Base-by-base conservation (phyloP, 2,329 filamentous ascomycete species). In the Calonectria honghensis region DNA sequence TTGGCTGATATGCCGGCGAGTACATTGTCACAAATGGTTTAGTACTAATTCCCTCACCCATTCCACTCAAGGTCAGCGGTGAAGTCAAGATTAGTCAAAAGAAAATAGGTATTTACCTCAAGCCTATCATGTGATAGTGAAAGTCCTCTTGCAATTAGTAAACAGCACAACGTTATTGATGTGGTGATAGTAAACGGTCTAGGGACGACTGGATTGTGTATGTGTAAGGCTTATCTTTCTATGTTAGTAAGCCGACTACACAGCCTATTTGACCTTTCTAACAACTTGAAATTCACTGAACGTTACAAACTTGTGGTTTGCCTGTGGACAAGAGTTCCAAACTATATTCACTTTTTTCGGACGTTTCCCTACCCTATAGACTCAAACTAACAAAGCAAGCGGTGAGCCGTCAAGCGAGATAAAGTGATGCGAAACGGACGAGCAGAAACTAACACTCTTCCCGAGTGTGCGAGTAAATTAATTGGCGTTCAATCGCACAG, bases 1-100 rank as follows among this genome's bases (percentile, higher is more conserved):
- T 35, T 29, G 20, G 13, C 10, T 57, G 52, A 20, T 57, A 32
- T 54, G 29, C 16, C 27, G 20, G 18, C 13, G 11, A 57, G 41
- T 45, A 18, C 41, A 45, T 9, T 57, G 31, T 57, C 52, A 32
- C 52, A 57, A 57, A 57, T 11, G 18, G 52, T 31, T 57, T 35
- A 57, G 52, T 57, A n/a, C 52, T 57, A 20, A 35, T 57, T 29
- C 31, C 31, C 31, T 57, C 52, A 57, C 24, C 18, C 52, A 57
- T 35, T 57, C 27, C 31, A 29, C 52, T 14, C 3, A 6, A n/a
- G 31, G 18, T n/a, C 18, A n/a, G 52, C 52, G 52, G 52, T 57
- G 52, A 57, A 31, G 31, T 57, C 31, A n/a, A 35, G 52, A 10
- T 57, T 57, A 31, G 16, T 35, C 10, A n/a, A 54, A 20, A 14